Conservation (phyloP, 139 green algal species). For the Auxenochlorella pyrenoidosa region DNA sequence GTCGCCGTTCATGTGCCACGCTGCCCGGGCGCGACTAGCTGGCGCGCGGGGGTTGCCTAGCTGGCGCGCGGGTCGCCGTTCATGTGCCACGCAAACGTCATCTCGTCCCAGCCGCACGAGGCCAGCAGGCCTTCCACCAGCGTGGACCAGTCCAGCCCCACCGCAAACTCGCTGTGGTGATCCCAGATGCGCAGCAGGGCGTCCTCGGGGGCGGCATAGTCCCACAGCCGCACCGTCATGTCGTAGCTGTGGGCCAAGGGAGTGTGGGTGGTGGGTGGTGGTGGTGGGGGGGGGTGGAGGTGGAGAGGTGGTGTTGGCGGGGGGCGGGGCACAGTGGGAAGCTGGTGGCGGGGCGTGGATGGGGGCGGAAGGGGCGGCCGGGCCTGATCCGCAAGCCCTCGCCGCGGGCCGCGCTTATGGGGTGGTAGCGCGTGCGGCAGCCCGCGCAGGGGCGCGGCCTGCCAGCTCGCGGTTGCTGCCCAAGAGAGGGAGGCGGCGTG, state of each 20-base stretch:
- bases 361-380: neutral
- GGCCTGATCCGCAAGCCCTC: too few relatives aligned
- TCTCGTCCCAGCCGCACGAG: conserved; percentile 88
- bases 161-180: conserved; percentile 81
- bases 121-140: conserved; percentile 87
- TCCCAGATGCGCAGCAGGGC: conserved; percentile 60
- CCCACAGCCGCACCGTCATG: conserved; percentile 90
- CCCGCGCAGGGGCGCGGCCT: too few relatives aligned
- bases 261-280: neutral
- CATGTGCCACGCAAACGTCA: conserved; percentile 50
- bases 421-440: too few relatives aligned
- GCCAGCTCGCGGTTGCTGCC: too few relatives aligned
- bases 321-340: neutral
- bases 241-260: conserved; percentile 31
- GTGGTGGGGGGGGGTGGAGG: neutral
- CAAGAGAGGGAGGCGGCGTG: too few relatives aligned
- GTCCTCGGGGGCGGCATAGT: conserved; percentile 77
- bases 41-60: neutral
- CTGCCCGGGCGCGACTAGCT: too few relatives aligned
- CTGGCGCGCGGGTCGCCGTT: conserved; percentile 28
- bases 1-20: conserved; percentile 41
- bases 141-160: conserved; percentile 90
- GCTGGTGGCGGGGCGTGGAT: neutral
- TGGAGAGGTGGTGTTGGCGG: neutral
- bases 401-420: too few relatives aligned